These are phyloP conservation scores for Lachnellula willkommii DNA, from an alignment of 2,329 filamentous ascomycete genomes.

Conservation along the genomic window DNA sequence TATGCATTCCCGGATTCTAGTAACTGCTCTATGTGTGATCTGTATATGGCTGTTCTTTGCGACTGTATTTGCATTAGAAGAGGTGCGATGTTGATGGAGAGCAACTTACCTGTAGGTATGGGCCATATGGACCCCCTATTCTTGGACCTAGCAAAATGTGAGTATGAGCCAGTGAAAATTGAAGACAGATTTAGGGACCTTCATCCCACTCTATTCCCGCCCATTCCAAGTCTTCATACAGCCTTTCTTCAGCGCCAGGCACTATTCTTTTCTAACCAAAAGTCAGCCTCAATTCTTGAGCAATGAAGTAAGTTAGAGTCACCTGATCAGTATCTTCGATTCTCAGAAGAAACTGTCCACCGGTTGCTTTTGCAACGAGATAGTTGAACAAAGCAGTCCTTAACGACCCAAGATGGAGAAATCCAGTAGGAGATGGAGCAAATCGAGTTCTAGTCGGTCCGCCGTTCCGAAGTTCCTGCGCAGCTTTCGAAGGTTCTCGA, in stretches of 20 bases:
- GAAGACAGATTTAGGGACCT: slow-evolving; percentile 43
- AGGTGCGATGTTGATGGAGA: not conserved
- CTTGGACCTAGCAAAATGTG: slow-evolving; percentile 57
- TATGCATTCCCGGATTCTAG: slow-evolving; percentile 72
- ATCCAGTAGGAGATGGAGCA: slow-evolving; percentile 91
- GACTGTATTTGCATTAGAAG: slow-evolving; percentile 50
- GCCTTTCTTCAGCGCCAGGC: slow-evolving; percentile 66
- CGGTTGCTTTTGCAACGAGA: slow-evolving; percentile 78
- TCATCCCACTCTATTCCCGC: slow-evolving; percentile 91
- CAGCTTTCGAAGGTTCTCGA: slow-evolving; percentile 12
- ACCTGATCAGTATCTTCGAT: slow-evolving; percentile 96
- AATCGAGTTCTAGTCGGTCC: slow-evolving; percentile 74
- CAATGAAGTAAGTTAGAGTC: slow-evolving; percentile 16
- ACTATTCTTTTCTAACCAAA: slow-evolving; percentile 71
- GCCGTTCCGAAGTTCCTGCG: slow-evolving; percentile 36
- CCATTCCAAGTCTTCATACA: slow-evolving; percentile 81
- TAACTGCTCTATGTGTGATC: slow-evolving; percentile 62
- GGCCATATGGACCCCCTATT: slow-evolving; percentile 73
- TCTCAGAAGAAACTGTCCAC: slow-evolving; percentile 83
- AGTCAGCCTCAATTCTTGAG: slow-evolving; percentile 6
- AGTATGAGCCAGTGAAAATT: not conserved
- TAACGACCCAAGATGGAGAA: slow-evolving; percentile 85
- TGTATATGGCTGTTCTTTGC: slow-evolving; percentile 69
- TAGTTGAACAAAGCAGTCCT: slow-evolving; percentile 96
- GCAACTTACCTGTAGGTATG: slow-evolving; percentile 69